Evolutionary conservation across 2,329 filamentous ascomycete species (phyloP), one percentile per base, ranked within the genome.

Genomic region (Scytalidium lignicola): DNA sequence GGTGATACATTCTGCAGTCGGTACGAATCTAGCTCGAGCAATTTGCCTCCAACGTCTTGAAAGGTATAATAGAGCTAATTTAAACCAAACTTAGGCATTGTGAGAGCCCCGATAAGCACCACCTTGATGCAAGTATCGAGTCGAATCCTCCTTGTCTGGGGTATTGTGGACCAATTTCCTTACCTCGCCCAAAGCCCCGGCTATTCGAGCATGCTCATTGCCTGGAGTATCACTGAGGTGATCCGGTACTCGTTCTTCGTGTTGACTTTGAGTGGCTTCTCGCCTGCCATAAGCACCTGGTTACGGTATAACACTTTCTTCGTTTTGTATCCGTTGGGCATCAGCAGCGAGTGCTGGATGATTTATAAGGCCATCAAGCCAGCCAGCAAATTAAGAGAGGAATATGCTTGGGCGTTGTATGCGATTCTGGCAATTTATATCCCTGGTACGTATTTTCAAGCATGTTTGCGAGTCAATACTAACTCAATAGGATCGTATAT

Each of bases 181-280:
- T 70, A 74, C 49, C 78, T 86, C 47, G 81, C 82, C 51, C 62
- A 70, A 46, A 80, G 75, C 54, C 71, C 77, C 18, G 80, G 78
- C 49, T 95, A 91, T 74, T 75, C 82, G 57, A 79, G 77, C 60
- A 90, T 95, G 88, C 78, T 97, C 51, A 63, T 85, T 49, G 91
- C 93, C 26, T 97, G 93, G 92, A 86, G 83, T 55, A 68, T 89
- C 51, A 96, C 93, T 52, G 93, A 99, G 72, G 87, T 96, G 47
- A 86, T 96, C 61, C 85, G 93, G 48, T 99, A 99, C 77, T 80
- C 82, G 43, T 99, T 88, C 76, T 97, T 97, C 66, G 86, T 88
- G 29, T 76, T 90, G 61, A 83, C 82, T 59, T 78, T 93, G 26
- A 71, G 74, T 55, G 76, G 80, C 22, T 65, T 70, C 51, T 80